A percentile compares a stretch with the other conserved stretches of the same genome.
Conservation (phyloP, 2,329 filamentous ascomycete genomes). For the Metarhizium anisopliae region DNA sequence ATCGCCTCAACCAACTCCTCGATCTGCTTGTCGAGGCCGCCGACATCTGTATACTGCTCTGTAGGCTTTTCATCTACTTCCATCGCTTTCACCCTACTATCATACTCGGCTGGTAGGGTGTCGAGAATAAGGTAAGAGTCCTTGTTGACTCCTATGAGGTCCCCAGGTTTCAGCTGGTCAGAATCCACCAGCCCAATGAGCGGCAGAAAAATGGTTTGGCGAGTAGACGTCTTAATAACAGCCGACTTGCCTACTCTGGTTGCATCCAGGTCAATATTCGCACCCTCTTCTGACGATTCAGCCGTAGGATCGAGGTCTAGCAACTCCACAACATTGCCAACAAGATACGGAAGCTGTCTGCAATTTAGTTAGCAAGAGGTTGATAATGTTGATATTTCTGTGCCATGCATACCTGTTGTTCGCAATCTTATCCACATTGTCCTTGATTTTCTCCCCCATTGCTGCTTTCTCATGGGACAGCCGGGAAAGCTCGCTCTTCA, state of each 20-base stretch:
- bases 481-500: slow-evolving; percentile 94
- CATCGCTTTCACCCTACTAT: slow-evolving; percentile 99
- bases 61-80: slow-evolving; percentile 99
- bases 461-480: slow-evolving; percentile 90
- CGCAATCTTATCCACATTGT: slow-evolving; percentile 97
- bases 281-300: slow-evolving; percentile 93
- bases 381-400: background rate
- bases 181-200: slow-evolving; percentile 96
- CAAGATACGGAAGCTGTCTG: slow-evolving; percentile 94
- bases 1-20: slow-evolving; percentile 97
- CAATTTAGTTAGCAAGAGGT: slow-evolving; percentile 5
- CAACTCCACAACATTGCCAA: slow-evolving; percentile 96
- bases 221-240: slow-evolving; percentile 97
- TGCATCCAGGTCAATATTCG: slow-evolving; percentile 96
- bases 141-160: slow-evolving; percentile 97
- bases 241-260: slow-evolving; percentile 96
- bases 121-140: slow-evolving; percentile 97
- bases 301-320: slow-evolving; percentile 92
- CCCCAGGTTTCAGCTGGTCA: slow-evolving; percentile 86
- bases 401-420: slow-evolving; percentile 72
- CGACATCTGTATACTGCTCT: slow-evolving; percentile 97
- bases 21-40: slow-evolving; percentile 96
- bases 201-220: slow-evolving; percentile 96
- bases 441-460: slow-evolving; percentile 99
- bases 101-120: slow-evolving; percentile 93